These are phyloP conservation scores for cucumber (Cucumis sativus) DNA, from an alignment of 306 rosid species.

Conservation along the genomic window Cucumber_9930_V3 NC_026655.2:2461501-2462000, in stretches of 20 bases:
- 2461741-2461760: slow-evolving; percentile 88
- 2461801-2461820: neutral
- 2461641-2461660: slow-evolving; percentile 89
- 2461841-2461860: neutral
- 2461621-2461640: slow-evolving; percentile 71
- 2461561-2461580: slow-evolving; percentile 91
- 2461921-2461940: neutral
- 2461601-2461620: slow-evolving; percentile 63
- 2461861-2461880: neutral
- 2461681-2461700: slow-evolving; percentile 97
- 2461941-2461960: neutral
- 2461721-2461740: slow-evolving; percentile 83
- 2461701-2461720: slow-evolving; percentile 92
- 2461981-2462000: neutral
- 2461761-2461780: slow-evolving; percentile 31
- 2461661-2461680: slow-evolving; percentile 82
- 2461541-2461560: slow-evolving; percentile 8
- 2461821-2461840: neutral
- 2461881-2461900: neutral
- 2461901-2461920: neutral
- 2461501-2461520: slow-evolving; percentile 11
- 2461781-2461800: neutral
- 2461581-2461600: slow-evolving; percentile 79
- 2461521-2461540: neutral
- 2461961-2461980: neutral